Conservation (phyloP, 139 green algal species). For the Tetraselmis chui region DNA sequence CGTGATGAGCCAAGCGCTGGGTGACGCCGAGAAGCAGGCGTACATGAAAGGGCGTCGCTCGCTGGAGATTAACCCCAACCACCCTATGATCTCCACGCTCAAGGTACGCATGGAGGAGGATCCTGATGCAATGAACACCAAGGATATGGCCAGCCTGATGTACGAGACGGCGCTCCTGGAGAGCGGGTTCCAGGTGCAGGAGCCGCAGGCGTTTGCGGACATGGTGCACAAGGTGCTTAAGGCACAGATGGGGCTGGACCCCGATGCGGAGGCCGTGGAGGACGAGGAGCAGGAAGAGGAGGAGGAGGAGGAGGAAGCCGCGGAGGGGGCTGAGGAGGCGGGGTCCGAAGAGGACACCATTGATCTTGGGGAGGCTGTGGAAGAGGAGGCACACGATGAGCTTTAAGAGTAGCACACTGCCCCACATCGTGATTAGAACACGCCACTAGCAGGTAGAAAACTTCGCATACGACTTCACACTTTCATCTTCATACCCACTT, state of each 20-base stretch:
- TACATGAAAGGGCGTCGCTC: slow-evolving; percentile 43
- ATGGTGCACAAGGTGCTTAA: not conserved
- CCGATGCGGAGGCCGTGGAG: not conserved
- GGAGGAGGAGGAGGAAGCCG: not conserved
- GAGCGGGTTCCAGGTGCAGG: slow-evolving; percentile 68
- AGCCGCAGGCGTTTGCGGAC: slow-evolving; percentile 47
- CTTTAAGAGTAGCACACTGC: too few relatives aligned
- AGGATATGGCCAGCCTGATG: slow-evolving; percentile 63
- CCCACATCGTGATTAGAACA: too few relatives aligned
- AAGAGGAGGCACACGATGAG: not conserved
- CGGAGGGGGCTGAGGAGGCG: not conserved
- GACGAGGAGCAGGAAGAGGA: not conserved
- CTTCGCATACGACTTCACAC: too few relatives aligned
- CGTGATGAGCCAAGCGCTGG: slow-evolving; percentile 65
- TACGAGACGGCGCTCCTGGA: slow-evolving; percentile 91
- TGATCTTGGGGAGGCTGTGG: not conserved
- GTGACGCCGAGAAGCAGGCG: slow-evolving; percentile 26
- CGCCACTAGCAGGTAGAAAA: too few relatives aligned
- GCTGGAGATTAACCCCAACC: slow-evolving; percentile 95
- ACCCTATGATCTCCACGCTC: slow-evolving; percentile 84
- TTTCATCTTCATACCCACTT: too few relatives aligned
- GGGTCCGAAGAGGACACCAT: not conserved
- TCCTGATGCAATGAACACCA: slow-evolving; percentile 24
- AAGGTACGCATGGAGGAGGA: slow-evolving; percentile 43
- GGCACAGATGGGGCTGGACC: not conserved